phyloP scores from a whole-genome alignment of 208 protist genomes.

The Phytomonas sp. region DNA sequence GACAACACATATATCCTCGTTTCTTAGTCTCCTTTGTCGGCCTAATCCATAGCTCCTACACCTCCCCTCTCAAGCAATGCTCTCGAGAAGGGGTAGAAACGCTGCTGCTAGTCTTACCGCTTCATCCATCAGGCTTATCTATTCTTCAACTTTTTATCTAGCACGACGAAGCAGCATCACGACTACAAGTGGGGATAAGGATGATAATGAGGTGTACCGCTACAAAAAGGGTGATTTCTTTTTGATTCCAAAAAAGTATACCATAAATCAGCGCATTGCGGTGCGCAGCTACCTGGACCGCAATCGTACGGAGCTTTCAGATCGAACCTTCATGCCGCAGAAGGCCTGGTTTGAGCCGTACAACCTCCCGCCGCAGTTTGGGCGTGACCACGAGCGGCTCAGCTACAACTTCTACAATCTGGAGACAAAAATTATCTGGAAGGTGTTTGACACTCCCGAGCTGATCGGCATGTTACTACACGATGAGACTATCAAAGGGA shows the following conservation, averaged over 20 bases:
- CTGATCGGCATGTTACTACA: conserved; percentile 77
- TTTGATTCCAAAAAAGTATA: conserved; percentile 62
- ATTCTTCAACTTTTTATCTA: background rate
- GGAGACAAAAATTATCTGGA: conserved; percentile 85
- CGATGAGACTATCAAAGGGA: conserved; percentile 80
- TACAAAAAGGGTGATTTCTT: conserved; percentile 54
- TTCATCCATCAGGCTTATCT: background rate
- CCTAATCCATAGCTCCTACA: background rate
- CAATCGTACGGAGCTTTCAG: conserved; percentile 81
- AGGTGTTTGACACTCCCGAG: conserved; percentile 84
- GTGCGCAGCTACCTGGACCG: conserved; percentile 81
- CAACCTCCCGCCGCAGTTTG: conserved; percentile 24
- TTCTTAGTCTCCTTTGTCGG: background rate
- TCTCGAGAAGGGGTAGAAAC: background rate
- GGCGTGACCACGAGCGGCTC: conserved; percentile 41
- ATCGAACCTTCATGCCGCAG: conserved; percentile 85
- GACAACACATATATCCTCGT: background rate
- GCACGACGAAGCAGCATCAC: background rate
- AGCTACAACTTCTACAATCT: conserved; percentile 79
- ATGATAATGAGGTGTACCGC: conserved; percentile 13
- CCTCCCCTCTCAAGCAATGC: background rate
- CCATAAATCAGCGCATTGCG: conserved; percentile 69
- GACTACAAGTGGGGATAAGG: background rate
- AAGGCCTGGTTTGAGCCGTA: conserved; percentile 80
- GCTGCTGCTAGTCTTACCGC: background rate